Percentiles rank a stretch among this genome's conserved stretches.
phyloP scores from a whole-genome alignment of 2,329 filamentous ascomycete species.

The Lasiodiplodia sp. region DNA sequence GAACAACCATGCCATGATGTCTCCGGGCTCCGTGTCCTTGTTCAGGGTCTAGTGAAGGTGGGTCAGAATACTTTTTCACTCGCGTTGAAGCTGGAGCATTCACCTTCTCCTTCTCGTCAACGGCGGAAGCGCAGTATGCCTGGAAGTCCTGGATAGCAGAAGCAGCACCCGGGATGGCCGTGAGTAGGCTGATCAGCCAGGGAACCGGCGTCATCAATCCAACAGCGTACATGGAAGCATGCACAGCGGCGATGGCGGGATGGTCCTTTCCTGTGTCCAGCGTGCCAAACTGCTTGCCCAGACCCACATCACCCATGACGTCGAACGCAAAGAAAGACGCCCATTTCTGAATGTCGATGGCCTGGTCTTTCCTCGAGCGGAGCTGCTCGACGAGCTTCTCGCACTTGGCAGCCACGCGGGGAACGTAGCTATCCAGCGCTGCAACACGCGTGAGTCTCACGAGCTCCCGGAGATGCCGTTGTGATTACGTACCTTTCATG shows the following conservation, averaged over 20 bases:
- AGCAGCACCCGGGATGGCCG: slow-evolving; percentile 41
- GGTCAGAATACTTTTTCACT: not conserved
- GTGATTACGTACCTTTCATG: slow-evolving; percentile 32
- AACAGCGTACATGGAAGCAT: slow-evolving; percentile 44
- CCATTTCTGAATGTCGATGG: slow-evolving; percentile 42
- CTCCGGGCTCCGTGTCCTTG: slow-evolving; percentile 40
- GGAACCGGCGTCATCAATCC: slow-evolving; percentile 45
- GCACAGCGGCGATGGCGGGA: slow-evolving; percentile 44
- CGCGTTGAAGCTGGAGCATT: not conserved
- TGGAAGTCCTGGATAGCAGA: slow-evolving; percentile 41
- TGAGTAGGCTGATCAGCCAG: slow-evolving; percentile 46
- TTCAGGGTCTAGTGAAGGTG: slow-evolving; percentile 1
- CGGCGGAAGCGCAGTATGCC: slow-evolving; percentile 38
- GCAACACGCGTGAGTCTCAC: not conserved
- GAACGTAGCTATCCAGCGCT: slow-evolving; percentile 37
- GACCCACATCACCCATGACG: slow-evolving; percentile 57
- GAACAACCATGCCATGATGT: slow-evolving; percentile 51
- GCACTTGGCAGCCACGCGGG: slow-evolving; percentile 42
- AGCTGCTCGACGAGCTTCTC: slow-evolving; percentile 39
- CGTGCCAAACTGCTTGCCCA: slow-evolving; percentile 52
- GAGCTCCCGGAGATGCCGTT: not conserved
- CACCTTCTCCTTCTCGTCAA: slow-evolving; percentile 44
- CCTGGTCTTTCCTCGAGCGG: slow-evolving; percentile 34
- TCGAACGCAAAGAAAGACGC: slow-evolving; percentile 55
- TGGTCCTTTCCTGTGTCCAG: slow-evolving; percentile 39